phyloP scores from a whole-genome alignment of 768 basidiomycete species.

The Podaxis carcinomalis region DNA sequence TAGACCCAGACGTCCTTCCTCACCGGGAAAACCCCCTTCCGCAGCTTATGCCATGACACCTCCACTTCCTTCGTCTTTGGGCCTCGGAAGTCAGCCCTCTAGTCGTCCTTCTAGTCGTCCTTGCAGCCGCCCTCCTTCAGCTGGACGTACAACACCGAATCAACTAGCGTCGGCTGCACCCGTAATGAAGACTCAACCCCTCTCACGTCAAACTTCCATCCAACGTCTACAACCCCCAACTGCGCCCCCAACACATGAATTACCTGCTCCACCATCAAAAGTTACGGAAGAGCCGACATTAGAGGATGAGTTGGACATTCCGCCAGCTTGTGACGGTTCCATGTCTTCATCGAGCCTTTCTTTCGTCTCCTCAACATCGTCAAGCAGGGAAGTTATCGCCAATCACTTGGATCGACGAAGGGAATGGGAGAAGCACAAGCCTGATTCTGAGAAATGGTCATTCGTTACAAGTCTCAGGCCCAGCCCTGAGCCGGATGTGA shows the following conservation, averaged over 20 bases:
- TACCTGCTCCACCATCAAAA: constrained; percentile 41
- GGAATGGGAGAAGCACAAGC: constrained; percentile 22
- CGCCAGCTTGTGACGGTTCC: constrained; percentile 17
- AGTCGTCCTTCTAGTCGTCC: constrained; percentile 9
- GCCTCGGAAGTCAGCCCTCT: constrained; percentile 7
- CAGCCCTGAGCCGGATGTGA: constrained; percentile 12
- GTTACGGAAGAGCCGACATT: constrained; percentile 9
- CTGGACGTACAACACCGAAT: constrained; percentile 1
- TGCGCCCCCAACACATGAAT: constrained; percentile 44
- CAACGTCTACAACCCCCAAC: constrained; percentile 41
- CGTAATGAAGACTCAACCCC: constrained; percentile 25
- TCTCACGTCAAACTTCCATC: constrained; percentile 39
- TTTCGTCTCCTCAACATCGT: constrained; percentile 36
- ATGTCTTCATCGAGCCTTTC: constrained; percentile 37
- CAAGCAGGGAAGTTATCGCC: constrained; percentile 22
- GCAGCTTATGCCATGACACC: constrained; percentile 5
- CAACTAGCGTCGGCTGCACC: background rate
- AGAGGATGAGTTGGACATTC: constrained; percentile 12
- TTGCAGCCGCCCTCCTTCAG: constrained; percentile 12
- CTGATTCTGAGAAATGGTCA: constrained; percentile 22
- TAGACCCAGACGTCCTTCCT: constrained; percentile 4
- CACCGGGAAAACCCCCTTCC: constrained; percentile 5
- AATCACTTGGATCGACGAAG: constrained; percentile 24
- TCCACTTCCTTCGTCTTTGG: constrained; percentile 5
- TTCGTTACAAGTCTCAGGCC: constrained; percentile 19